Evolutionary conservation across 2,329 filamentous ascomycete species (phyloP).

Genomic region (Furcasterigmium sp.): DNA sequence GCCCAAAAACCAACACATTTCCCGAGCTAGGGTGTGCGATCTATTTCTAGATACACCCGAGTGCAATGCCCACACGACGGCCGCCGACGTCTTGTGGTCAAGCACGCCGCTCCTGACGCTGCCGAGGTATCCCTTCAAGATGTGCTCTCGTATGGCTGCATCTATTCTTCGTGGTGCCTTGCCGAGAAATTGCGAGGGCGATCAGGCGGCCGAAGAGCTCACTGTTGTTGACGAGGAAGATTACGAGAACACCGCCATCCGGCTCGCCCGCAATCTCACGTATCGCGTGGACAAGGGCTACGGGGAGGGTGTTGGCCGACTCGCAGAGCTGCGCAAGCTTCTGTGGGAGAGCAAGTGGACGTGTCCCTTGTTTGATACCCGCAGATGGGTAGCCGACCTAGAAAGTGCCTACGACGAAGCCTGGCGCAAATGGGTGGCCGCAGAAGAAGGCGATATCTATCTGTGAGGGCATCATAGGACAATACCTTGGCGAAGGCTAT

Average conservation of each 20-base stretch:
- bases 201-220: conserved; percentile 64
- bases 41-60: conserved; percentile 95
- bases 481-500: too few species aligned
- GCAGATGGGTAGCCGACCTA: conserved; percentile 83
- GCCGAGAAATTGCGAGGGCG: conserved; percentile 65
- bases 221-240: conserved; percentile 73
- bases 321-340: conserved; percentile 74
- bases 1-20: conserved; percentile 90
- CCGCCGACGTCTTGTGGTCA: conserved; percentile 93
- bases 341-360: conserved; percentile 80
- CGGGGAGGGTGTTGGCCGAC: conserved; percentile 57
- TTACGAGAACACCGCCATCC: conserved; percentile 75
- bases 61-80: conserved; percentile 97
- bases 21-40: conserved; percentile 85
- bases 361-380: conserved; percentile 86
- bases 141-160: conserved; percentile 97
- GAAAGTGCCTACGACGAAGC: conserved; percentile 85
- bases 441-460: conserved; percentile 90
- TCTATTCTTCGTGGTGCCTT: conserved; percentile 89
- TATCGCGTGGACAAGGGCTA: conserved; percentile 43
- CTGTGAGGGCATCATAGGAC: too few species aligned
- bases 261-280: conserved; percentile 56
- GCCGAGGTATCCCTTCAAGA: conserved; percentile 92
- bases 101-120: conserved; percentile 88
- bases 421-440: conserved; percentile 82